Evolutionary conservation across 106 monocot species (phyloP).

Genomic region (Dendrobium chrysotoxum): DNA sequence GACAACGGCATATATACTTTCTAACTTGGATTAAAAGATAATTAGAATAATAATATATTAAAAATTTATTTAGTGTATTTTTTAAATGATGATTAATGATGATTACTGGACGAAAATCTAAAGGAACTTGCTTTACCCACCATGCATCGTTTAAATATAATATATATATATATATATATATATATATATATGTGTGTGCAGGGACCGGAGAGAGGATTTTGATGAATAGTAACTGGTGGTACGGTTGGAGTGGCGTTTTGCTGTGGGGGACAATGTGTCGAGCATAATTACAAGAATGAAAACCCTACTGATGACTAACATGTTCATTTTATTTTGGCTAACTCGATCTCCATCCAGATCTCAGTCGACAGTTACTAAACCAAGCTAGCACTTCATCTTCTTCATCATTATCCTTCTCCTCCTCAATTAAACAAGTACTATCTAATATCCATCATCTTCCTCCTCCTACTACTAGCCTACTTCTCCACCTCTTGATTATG

Average conservation of each 20-base stretch:
- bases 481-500: constrained; percentile 13
- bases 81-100: no score
- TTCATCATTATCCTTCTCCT: neutral
- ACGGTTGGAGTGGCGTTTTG: constrained; percentile 3
- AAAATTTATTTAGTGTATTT: no score
- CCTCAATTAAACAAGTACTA: neutral
- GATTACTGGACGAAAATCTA: no score
- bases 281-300: constrained; percentile 1
- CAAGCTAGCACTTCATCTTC: neutral
- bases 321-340: neutral
- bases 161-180: no score
- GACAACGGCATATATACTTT: no score
- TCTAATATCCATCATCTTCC: neutral
- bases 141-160: no score
- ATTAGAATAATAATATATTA: no score
- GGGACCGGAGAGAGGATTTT: neutral
- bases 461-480: neutral
- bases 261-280: neutral
- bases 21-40: no score
- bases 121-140: no score
- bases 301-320: neutral
- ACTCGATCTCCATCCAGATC: neutral
- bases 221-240: neutral
- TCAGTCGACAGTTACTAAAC: neutral
- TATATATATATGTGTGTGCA: neutral